Percentiles rank a stretch among this genome's conserved stretches.
Conservation (phyloP, 352 stramenopile genomes). For the Achlya hypogyna region DNA sequence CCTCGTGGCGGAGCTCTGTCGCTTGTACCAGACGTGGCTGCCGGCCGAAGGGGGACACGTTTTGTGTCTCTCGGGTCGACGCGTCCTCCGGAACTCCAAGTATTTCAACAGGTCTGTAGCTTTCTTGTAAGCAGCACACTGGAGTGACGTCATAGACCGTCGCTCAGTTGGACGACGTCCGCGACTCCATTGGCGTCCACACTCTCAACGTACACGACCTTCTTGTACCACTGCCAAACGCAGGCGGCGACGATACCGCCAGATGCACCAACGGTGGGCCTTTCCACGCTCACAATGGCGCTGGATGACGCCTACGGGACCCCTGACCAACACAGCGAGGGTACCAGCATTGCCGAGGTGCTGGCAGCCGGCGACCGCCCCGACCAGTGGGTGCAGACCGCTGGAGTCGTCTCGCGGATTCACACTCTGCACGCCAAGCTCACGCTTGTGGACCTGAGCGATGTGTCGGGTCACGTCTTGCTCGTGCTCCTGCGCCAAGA, state of each 20-base stretch:
- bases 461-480: not conserved
- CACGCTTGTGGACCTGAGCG: not conserved
- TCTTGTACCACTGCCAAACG: slow-evolving; percentile 18
- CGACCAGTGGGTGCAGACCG: not conserved
- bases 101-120: slow-evolving; percentile 7
- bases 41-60: not conserved
- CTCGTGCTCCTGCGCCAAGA: not conserved
- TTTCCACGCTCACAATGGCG: too few relatives aligned
- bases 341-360: not conserved
- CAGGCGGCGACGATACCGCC: too few relatives aligned
- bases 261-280: too few relatives aligned
- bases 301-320: too few relatives aligned
- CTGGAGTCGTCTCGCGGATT: not conserved
- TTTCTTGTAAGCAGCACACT: not conserved
- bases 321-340: not conserved
- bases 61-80: slow-evolving; percentile 1
- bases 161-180: not conserved
- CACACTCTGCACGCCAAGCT: slow-evolving; percentile 13
- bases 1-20: slow-evolving; percentile 6
- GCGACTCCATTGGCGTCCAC: not conserved
- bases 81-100: slow-evolving; percentile 11
- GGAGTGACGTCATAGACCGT: not conserved
- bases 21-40: slow-evolving; percentile 3
- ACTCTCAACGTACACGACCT: not conserved
- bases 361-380: not conserved